A percentile compares a stretch with the other conserved stretches of the same genome.
phyloP scores from a whole-genome alignment of 352 stramenopile genomes.

The Pythium phragmitis region DNA sequence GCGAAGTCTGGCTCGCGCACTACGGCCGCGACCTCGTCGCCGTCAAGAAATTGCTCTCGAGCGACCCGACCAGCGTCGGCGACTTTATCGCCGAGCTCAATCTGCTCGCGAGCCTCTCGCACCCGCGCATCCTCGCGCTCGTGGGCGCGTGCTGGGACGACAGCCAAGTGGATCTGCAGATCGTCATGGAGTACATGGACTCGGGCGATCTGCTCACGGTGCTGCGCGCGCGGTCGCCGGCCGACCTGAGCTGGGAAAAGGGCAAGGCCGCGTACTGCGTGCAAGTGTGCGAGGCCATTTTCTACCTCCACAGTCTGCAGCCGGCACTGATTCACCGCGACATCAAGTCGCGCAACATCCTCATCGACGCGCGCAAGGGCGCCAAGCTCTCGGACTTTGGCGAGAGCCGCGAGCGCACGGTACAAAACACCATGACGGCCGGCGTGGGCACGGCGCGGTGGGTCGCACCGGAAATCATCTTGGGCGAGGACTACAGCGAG shows the following conservation, averaged over 20 bases:
- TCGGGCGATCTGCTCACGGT: constrained; percentile 36
- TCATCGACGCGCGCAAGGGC: constrained; percentile 74
- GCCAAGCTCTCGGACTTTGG: constrained; percentile 78
- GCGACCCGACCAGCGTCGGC: constrained; percentile 50
- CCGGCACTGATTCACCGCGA: constrained; percentile 91
- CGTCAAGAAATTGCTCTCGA: constrained; percentile 78
- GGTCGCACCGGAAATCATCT: constrained; percentile 77
- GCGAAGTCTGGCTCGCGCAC: constrained; percentile 79
- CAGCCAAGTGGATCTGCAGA: constrained; percentile 58
- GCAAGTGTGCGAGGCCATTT: constrained; percentile 81
- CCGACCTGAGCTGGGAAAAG: constrained; percentile 26
- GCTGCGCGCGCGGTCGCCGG: constrained; percentile 13
- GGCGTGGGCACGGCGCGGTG: constrained; percentile 71
- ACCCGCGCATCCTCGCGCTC: constrained; percentile 73
- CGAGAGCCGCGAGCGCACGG: constrained; percentile 70
- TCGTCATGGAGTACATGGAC: constrained; percentile 67
- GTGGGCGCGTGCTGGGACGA: constrained; percentile 77
- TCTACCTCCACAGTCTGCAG: constrained; percentile 85
- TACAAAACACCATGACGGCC: constrained; percentile 75
- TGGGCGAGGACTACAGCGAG: constrained; percentile 60
- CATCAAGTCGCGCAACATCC: constrained; percentile 91
- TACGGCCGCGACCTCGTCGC: constrained; percentile 65
- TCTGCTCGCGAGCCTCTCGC: constrained; percentile 65
- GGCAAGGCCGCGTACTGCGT: constrained; percentile 74
- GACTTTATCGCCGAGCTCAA: constrained; percentile 85